These are phyloP conservation scores for Tagetes erecta DNA, from an alignment of 129 eudicot genomes.

Conservation along the genomic window DNA sequence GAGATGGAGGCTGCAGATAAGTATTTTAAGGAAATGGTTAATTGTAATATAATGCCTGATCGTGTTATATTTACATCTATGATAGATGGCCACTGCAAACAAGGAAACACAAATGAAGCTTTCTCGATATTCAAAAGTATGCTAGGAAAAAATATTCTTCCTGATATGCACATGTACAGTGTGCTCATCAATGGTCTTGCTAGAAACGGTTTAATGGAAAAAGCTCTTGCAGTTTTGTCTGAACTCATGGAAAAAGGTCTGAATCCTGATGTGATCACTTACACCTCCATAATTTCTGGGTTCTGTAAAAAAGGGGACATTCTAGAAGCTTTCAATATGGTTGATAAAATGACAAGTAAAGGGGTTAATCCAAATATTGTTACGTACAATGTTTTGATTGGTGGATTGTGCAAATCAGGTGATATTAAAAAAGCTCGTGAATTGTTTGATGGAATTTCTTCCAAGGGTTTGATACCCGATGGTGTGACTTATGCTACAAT, in stretches of 20 bases:
- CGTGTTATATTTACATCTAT: conserved; percentile 52
- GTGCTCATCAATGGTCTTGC: conserved; percentile 66
- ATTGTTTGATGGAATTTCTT: conserved; percentile 52
- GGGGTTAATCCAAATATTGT: conserved; percentile 69
- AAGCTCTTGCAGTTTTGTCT: conserved; percentile 51
- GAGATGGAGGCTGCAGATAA: conserved; percentile 60
- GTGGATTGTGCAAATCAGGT: conserved; percentile 67
- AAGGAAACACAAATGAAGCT: conserved; percentile 57
- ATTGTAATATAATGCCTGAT: conserved; percentile 55
- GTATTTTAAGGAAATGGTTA: conserved; percentile 67
- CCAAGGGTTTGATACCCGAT: conserved; percentile 56
- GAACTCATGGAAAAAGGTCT: conserved; percentile 53
- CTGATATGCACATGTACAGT: conserved; percentile 61
- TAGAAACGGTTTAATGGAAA: conserved; percentile 59
- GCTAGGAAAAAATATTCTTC: conserved; percentile 53
- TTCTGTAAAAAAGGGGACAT: conserved; percentile 65
- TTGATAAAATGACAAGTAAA: conserved; percentile 56
- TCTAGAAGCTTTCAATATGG: conserved; percentile 49
- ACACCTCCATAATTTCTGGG: conserved; percentile 71
- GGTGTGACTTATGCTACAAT: conserved; percentile 69
- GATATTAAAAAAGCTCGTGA: conserved; percentile 61
- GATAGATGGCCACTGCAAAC: conserved; percentile 80
- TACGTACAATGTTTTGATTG: conserved; percentile 70
- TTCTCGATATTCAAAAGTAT: conserved; percentile 47
- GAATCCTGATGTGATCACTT: conserved; percentile 67